Base-by-base conservation (phyloP, 2,329 filamentous ascomycete species). In the Sarocladium brachiariae region DNA sequence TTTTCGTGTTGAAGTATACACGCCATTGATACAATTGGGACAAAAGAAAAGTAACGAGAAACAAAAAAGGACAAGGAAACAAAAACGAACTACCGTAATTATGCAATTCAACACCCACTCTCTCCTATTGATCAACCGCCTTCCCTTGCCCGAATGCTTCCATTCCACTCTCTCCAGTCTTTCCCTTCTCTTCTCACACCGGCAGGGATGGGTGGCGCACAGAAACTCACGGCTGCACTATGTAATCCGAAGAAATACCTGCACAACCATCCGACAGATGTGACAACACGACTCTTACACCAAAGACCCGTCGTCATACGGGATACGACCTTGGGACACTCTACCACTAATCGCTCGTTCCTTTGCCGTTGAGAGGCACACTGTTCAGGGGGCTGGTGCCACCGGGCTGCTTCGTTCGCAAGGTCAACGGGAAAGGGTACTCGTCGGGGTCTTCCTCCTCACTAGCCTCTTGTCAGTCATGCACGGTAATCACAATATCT, bases 381-480 rank as follows among this genome's bases (percentile, higher is more conserved):
- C 63, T 63, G 31, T 74, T 70, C 18, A 49, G 31, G 30, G 46
- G 46, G 31, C 46, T 49, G 46, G 72, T 33, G 60, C 65, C 11
- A 62, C 59, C 35, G 61, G 70, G 64, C 14, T 72, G 73, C 70
- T 80, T 79, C 16, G 71, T 70, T 56, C 78, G 74, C 53, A 82
- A 69, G 6, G 77, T 81, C 55, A 82, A 65, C 23, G 78, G 77
- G 67, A 81, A 82, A 1, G 77, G 74, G 57, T 81, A 81, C 62
- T 82, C 79, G n/a, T 82, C 92, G 1, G 86, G 82, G 59, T 97
- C 93, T 73, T 97, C 93, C 66, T 96, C 91, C 68, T 93, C 89
- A 70, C 89, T 95, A 37, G n/a, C n/a, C n/a, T n/a, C n/a, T 30
- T 30, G 27, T 30, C 27, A 43, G n/a, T 30, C n/a, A 30, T n/a